These are phyloP conservation scores for Monsonia emarginata DNA, from an alignment of 441 rosid genomes.

Conservation along the genomic window DNA sequence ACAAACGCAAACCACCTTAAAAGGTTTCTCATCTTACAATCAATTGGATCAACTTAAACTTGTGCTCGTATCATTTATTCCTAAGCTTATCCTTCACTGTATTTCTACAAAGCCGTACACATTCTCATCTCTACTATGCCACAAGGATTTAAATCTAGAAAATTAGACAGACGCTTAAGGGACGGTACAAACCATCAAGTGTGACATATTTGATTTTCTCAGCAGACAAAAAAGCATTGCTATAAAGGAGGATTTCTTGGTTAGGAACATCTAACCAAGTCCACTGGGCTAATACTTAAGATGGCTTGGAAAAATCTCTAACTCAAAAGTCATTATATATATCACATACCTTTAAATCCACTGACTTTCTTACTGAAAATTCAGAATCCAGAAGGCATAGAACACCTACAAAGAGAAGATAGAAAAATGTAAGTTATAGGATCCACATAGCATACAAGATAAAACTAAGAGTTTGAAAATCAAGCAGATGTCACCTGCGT, in stretches of 20 bases:
- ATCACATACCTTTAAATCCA: slow-evolving; percentile 50
- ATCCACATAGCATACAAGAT: slow-evolving; percentile 15
- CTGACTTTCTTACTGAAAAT: slow-evolving; percentile 38
- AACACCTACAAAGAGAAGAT: slow-evolving; percentile 37
- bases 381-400: slow-evolving; percentile 46
- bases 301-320: slow-evolving; percentile 1
- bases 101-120: background rate
- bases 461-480: slow-evolving; percentile 14
- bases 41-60: background rate
- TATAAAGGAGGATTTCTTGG: background rate
- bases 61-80: background rate
- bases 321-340: slow-evolving; percentile 9
- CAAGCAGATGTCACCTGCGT: slow-evolving; percentile 41
- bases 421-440: slow-evolving; percentile 11
- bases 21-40: background rate
- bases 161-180: background rate
- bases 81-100: background rate
- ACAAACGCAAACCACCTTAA: background rate
- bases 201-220: background rate
- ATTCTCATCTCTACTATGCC: background rate
- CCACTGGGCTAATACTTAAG: background rate
- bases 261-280: background rate
- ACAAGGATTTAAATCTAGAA: background rate
- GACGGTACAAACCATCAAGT: background rate
- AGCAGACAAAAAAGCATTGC: background rate